These are phyloP conservation scores for Ceratobasidium sp. DNA, from an alignment of 1,284 basidiomycete species.

Conservation along the genomic window DNA sequence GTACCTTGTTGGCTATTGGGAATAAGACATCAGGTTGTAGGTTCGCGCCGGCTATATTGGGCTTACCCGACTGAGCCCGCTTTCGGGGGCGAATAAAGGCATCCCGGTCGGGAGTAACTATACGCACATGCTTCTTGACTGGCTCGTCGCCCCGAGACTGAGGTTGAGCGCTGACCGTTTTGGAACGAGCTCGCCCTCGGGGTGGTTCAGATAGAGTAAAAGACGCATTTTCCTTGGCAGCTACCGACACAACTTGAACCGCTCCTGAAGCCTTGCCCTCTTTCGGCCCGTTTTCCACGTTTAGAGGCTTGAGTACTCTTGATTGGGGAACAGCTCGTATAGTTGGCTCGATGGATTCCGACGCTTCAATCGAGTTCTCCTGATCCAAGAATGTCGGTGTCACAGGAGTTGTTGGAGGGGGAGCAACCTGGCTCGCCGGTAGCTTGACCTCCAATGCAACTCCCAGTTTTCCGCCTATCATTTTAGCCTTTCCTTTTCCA, in stretches of 20 bases:
- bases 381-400: constrained; percentile 20
- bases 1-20: neutral
- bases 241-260: neutral
- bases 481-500: constrained; percentile 7
- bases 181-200: constrained; percentile 10
- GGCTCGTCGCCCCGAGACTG: neutral
- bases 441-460: neutral
- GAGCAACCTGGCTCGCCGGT: constrained; percentile 9
- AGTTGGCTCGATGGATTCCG: constrained; percentile 19
- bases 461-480: constrained; percentile 1
- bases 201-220: neutral
- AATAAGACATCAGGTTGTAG: neutral
- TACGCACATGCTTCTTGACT: constrained; percentile 32
- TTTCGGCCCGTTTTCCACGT: neutral
- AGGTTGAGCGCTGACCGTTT: neutral
- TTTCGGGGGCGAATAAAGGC: constrained; percentile 8
- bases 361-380: constrained; percentile 26
- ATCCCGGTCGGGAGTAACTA: constrained; percentile 26
- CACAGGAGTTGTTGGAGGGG: constrained; percentile 45
- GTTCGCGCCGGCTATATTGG: no score
- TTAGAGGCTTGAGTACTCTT: constrained; percentile 11
- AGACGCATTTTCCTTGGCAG: constrained; percentile 18
- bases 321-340: constrained; percentile 12
- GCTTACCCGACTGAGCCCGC: constrained; percentile 20
- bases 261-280: neutral